Percentiles rank a stretch among this genome's conserved stretches.
These are phyloP conservation scores for Colletotrichum caudatum DNA, from an alignment of 2,329 filamentous ascomycete species.

Conservation along the genomic window DNA sequence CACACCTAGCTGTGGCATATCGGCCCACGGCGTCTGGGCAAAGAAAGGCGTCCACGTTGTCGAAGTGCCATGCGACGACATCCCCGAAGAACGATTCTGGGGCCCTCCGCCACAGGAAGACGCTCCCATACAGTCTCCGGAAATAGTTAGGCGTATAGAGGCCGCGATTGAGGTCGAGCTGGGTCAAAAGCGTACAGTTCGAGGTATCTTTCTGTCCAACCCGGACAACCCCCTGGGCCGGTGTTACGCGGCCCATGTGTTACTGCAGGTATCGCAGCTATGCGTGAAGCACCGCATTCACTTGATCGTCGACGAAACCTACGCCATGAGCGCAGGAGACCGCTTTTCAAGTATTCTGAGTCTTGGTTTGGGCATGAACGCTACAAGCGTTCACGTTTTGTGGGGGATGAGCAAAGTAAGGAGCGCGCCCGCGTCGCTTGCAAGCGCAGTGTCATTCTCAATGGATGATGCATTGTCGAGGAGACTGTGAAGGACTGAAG, in stretches of 20 bases:
- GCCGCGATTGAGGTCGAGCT: conserved; percentile 14
- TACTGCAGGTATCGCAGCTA: conserved; percentile 18
- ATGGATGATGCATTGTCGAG: neutral
- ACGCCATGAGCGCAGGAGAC: conserved; percentile 15
- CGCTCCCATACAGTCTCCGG: neutral
- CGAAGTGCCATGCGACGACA: conserved; percentile 32
- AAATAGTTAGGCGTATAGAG: conserved; percentile 10
- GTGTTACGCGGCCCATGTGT: conserved; percentile 23
- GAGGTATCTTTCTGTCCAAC: conserved; percentile 16
- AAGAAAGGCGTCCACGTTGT: conserved; percentile 21
- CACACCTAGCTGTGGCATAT: conserved; percentile 15
- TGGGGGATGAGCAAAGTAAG: conserved; percentile 30
- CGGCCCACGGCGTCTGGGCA: conserved; percentile 6
- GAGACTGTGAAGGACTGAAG: neutral
- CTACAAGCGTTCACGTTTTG: conserved; percentile 25
- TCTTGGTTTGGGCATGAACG: conserved; percentile 17
- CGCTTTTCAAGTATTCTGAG: conserved; percentile 27
- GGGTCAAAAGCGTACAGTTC: conserved; percentile 1
- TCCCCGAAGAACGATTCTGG: conserved; percentile 29
- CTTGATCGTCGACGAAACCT: conserved; percentile 27
- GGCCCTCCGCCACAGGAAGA: neutral
- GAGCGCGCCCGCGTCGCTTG: no score
- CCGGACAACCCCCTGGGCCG: conserved; percentile 24
- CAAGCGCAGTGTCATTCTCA: neutral
- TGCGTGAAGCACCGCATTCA: conserved; percentile 25